Conservation (phyloP, 495 filamentous ascomycete genomes). For the Penicillium arizonense region DNA sequence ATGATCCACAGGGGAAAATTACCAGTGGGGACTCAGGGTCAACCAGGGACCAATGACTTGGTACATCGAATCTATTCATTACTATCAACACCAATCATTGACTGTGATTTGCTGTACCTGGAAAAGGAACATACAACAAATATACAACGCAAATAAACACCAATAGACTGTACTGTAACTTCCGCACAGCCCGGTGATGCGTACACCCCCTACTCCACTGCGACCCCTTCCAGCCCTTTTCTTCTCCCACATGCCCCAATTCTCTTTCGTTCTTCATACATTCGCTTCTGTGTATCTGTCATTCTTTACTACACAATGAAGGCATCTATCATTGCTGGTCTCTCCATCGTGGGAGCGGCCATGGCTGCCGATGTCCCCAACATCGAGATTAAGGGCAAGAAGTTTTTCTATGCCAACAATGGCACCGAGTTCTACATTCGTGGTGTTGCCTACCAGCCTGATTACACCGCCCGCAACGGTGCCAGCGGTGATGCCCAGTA, state of each 20-base stretch:
- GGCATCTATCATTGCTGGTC: constrained; percentile 45
- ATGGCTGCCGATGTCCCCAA: constrained; percentile 57
- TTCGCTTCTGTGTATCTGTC: constrained; percentile 15
- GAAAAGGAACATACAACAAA: background rate
- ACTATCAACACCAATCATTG: too few species aligned
- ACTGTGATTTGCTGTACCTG: too few species aligned
- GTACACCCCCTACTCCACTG: constrained; percentile 2
- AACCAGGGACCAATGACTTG: constrained; percentile 1
- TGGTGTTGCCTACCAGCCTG: constrained; percentile 84
- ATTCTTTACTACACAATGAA: constrained; percentile 40
- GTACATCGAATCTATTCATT: background rate
- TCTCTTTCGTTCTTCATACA: constrained; percentile 3
- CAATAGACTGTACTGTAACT: background rate
- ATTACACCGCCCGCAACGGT: constrained; percentile 49
- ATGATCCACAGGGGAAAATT: background rate
- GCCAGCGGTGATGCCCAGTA: constrained; percentile 36
- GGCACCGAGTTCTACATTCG: constrained; percentile 86
- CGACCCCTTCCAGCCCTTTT: constrained; percentile 14
- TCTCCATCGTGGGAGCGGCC: constrained; percentile 50
- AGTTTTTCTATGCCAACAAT: constrained; percentile 75
- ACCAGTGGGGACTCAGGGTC: background rate
- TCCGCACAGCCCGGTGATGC: too few species aligned
- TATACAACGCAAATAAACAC: background rate
- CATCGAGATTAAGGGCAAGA: constrained; percentile 58
- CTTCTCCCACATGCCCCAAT: constrained; percentile 9